Conservation (phyloP, 176 grass and related monocot species). For the Dendrocalamus sinicus region DNA sequence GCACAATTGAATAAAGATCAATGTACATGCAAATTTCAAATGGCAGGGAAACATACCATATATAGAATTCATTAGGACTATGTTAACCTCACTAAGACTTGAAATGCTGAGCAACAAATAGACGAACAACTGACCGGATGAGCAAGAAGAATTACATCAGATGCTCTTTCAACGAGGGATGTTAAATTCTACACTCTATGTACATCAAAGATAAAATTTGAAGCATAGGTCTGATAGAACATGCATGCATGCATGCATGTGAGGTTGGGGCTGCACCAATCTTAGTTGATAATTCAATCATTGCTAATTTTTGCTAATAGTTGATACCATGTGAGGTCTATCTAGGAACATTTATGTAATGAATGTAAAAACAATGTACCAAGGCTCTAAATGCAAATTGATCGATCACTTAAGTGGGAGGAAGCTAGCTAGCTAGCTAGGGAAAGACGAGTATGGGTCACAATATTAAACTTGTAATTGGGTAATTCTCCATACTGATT, state of each 20-base stretch:
- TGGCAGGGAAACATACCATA: neutral
- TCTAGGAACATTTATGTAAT: neutral
- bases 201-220: neutral
- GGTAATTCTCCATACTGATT: neutral
- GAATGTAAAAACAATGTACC: neutral
- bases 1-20: neutral
- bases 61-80: no score
- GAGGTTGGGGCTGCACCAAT: neutral
- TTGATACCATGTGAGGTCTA: neutral
- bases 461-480: neutral
- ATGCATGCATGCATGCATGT: neutral
- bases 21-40: neutral
- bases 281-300: neutral
- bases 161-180: neutral
- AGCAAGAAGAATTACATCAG: neutral
- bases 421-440: neutral
- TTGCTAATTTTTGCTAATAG: neutral
- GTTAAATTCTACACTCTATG: neutral
- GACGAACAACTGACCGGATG: neutral
- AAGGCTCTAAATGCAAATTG: neutral
- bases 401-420: neutral
- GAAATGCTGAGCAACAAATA: neutral
- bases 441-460: neutral
- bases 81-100: neutral
- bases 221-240: neutral